Evolutionary conservation across 1,284 basidiomycete species (phyloP).

Genomic region (Fomitopsis palustris): DNA sequence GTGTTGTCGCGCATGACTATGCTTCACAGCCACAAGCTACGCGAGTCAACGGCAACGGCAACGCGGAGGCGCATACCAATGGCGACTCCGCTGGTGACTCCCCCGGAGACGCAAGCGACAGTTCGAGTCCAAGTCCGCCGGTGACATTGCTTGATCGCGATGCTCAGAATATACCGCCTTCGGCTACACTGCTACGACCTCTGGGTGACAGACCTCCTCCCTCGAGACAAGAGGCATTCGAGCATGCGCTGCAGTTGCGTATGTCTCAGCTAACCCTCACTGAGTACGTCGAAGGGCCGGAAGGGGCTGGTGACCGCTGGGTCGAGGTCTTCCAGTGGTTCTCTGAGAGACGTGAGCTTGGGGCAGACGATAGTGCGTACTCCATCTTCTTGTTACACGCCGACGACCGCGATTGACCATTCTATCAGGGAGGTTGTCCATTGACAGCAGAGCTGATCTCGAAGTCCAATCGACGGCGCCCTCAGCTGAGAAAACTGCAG

Average conservation of each 20-base stretch:
- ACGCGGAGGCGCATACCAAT: slow-evolving; percentile 10
- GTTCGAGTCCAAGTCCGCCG: background rate
- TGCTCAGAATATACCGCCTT: slow-evolving; percentile 40
- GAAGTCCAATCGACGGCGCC: slow-evolving; percentile 18
- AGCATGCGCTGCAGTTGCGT: slow-evolving; percentile 79
- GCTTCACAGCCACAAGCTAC: slow-evolving; percentile 3
- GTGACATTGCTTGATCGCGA: slow-evolving; percentile 33
- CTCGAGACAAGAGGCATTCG: slow-evolving; percentile 64
- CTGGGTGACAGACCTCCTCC: slow-evolving; percentile 52
- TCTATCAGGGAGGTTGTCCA: slow-evolving; percentile 24
- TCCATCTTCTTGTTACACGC: background rate
- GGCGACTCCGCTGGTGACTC: slow-evolving; percentile 9
- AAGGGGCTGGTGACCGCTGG: slow-evolving; percentile 81
- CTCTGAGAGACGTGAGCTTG: slow-evolving; percentile 51
- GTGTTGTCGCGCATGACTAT: slow-evolving; percentile 22
- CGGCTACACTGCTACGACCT: slow-evolving; percentile 46
- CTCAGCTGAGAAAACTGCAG: slow-evolving; percentile 19
- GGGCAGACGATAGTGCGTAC: slow-evolving; percentile 35
- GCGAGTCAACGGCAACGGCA: slow-evolving; percentile 1
- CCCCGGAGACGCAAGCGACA: background rate
- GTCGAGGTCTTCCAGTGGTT: slow-evolving; percentile 88
- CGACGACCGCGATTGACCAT: background rate
- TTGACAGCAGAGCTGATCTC: slow-evolving; percentile 25
- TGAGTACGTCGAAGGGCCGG: slow-evolving; percentile 85
- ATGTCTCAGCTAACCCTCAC: slow-evolving; percentile 84